Evolutionary conservation across 768 basidiomycete species (phyloP).

Genomic region (Boletus sp.): DNA sequence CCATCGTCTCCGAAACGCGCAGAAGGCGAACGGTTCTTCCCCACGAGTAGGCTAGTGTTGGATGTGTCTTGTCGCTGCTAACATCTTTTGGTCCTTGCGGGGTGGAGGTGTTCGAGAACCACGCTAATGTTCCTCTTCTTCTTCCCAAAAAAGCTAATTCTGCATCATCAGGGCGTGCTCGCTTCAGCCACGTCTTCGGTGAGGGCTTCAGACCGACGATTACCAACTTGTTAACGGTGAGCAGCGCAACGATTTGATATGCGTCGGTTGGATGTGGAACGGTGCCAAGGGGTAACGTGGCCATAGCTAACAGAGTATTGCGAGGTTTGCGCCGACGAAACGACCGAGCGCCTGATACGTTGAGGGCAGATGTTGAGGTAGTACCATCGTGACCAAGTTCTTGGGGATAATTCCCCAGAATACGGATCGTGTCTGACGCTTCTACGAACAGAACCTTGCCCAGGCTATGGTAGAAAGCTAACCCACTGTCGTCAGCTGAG

Average conservation of each 20-base stretch:
- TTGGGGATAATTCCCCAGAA: conserved; percentile 88
- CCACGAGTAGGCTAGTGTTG: conserved; percentile 85
- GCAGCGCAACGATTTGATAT: conserved; percentile 78
- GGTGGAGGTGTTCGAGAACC: conserved; percentile 68
- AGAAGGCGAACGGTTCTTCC: conserved; percentile 65
- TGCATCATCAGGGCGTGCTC: conserved; percentile 52
- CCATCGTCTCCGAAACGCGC: conserved; percentile 58
- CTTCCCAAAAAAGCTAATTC: conserved; percentile 41
- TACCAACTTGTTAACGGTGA: conserved; percentile 89
- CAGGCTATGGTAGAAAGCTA: conserved; percentile 93
- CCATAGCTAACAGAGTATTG: conserved; percentile 74
- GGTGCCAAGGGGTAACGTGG: conserved; percentile 79
- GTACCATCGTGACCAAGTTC: conserved; percentile 20
- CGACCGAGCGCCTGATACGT: conserved; percentile 22
- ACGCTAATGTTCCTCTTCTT: conserved; percentile 68
- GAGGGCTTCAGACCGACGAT: conserved; percentile 90
- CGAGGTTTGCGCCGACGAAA: conserved; percentile 50
- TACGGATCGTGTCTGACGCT: conserved; percentile 89
- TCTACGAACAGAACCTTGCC: conserved; percentile 95
- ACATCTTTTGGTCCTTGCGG: conserved; percentile 24
- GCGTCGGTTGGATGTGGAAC: conserved; percentile 70
- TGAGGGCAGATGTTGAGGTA: conserved; percentile 15
- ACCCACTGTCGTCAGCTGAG: conserved; percentile 84
- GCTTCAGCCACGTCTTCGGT: conserved; percentile 90
- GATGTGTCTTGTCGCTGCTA: conserved; percentile 38